Base-by-base conservation (phyloP, 768 basidiomycete genomes). In the Lentinula edodes region DNA sequence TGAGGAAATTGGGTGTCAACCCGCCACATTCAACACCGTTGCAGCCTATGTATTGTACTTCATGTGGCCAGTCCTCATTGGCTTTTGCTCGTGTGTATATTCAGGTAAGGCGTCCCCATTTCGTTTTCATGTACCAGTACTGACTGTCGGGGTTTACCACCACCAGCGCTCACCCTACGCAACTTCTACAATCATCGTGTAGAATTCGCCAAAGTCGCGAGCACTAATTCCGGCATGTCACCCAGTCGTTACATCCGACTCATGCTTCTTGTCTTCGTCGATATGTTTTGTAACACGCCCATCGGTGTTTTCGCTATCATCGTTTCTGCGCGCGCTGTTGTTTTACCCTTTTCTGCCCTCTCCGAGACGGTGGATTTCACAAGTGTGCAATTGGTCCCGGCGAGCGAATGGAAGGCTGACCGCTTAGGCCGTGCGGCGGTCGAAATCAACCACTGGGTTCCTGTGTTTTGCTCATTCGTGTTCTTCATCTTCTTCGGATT, bases 401-500 rank as follows among this genome's bases (percentile, higher is more conserved):
- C 75, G 5, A 50, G 75, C 10, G 0, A 72, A 2, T 86, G 83
- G 84, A 70, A 74, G 20, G 58, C 51, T 2, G 45, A 53, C 16
- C 69, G 62, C 2, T 0, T 28, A 1, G 3, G 41, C 6, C 63
- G 67, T 1, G 35, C 67, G 1, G 15, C 61, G 0, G 5, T 80
- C 5, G 76, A 83, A 63, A 48, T 75, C 16, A 66, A 69, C 0
- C 75, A 81, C 5, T 86, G 83, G 84, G 43, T 68, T 0, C 62
- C 55, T 5, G 70, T 78, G 28, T 16, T 74, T 52, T 75, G 71
- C 52, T 71, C 76, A 10, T 69, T 79, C 54, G 0, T 73, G 5
- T 75, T 79, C 68, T 82, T 80, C 66, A 66, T 52, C 0, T 79
- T 81, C 73, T 81, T 81, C 58, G 81, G 80, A 16, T 75, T 80